Evolutionary conservation across 2,329 filamentous ascomycete genomes (phyloP), one percentile per base, ranked within the genome.

Genomic region (Colletotrichum sojae): DNA sequence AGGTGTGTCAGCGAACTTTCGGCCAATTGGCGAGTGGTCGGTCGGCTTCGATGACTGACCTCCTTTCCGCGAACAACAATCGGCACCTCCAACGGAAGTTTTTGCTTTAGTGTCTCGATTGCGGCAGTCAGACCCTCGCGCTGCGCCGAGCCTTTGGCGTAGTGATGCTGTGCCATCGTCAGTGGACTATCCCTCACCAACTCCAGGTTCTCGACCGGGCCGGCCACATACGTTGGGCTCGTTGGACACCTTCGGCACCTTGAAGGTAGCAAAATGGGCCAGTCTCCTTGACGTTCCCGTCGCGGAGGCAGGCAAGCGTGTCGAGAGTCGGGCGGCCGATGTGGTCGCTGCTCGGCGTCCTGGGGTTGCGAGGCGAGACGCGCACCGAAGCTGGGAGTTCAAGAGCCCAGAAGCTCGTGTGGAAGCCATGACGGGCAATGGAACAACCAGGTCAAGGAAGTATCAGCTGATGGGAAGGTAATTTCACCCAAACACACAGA

Each of bases 151-250:
- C 91, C 94, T 80, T 96, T 96, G 72, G 87, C 86, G 79, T 97
- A 99, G 82, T 95, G 92, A 84, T 97, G 92, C 94, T 98, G 75
- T 65, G 15, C 40, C 57, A 69, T 54, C 40, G 53, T 49, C 54
- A 86, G 93, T 80, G 52, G 49, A 40, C 45, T 20, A 43, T 31
- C 22, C 45, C 31, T 57, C 48, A 18, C 25, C 10, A 20, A 18
- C 36, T 20, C 4, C 25, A 51, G 62, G 43, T 40, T 40, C 51
- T 63, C 65, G 18, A 6, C 40, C 13, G 8, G 45, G 60, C 69
- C 48, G 43, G 39, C 18, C n/a, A 86, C 93, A 80, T 82, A 97
- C 95, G 80, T 98, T 99, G n/a, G 94, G 94, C 84, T 99, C 96
- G 79, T 99, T 99, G 78, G 89, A 85, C 75, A 98, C 89, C 72